Conservation (phyloP, 768 basidiomycete species). For the Kwoniella shandongensis region DNA sequence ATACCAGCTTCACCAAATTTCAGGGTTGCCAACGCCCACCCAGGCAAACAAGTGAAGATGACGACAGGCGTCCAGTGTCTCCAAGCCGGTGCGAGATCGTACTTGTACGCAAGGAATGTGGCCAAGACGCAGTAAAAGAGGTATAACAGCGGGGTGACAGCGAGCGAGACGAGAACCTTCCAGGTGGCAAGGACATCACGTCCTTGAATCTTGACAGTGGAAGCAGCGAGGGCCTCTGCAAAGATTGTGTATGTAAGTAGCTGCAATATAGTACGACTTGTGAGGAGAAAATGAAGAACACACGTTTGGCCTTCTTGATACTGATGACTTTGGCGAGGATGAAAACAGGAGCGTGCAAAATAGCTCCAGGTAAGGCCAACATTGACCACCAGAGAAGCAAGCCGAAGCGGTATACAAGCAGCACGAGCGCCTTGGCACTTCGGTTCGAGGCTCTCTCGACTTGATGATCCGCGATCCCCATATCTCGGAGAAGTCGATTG, state of each 20-base stretch:
- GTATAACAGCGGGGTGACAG: slow-evolving; percentile 84
- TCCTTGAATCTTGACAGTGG: slow-evolving; percentile 91
- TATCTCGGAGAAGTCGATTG: slow-evolving; percentile 79
- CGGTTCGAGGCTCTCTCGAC: slow-evolving; percentile 82
- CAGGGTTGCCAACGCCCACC: slow-evolving; percentile 87
- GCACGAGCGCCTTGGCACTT: slow-evolving; percentile 75
- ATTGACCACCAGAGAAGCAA: slow-evolving; percentile 77
- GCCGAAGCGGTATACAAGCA: slow-evolving; percentile 76
- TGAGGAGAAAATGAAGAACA: slow-evolving; percentile 15
- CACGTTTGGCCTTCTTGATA: slow-evolving; percentile 84
- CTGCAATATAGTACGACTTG: background rate
- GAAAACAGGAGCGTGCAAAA: slow-evolving; percentile 91
- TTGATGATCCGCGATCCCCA: slow-evolving; percentile 93
- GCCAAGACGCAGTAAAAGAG: slow-evolving; percentile 77
- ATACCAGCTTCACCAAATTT: slow-evolving; percentile 98
- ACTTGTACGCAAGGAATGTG: slow-evolving; percentile 68
- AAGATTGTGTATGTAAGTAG: background rate
- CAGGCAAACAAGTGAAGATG: slow-evolving; percentile 71
- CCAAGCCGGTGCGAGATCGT: slow-evolving; percentile 65
- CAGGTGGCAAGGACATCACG: slow-evolving; percentile 95
- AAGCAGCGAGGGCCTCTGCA: slow-evolving; percentile 90
- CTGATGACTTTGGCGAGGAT: slow-evolving; percentile 83
- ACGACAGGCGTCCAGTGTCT: slow-evolving; percentile 74
- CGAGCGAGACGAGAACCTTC: slow-evolving; percentile 93
- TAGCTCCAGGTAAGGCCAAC: slow-evolving; percentile 83